Evolutionary conservation across 2,329 filamentous ascomycete genomes (phyloP), one percentile per base, ranked within the genome.

Genomic region (Colletotrichum tofieldiae): DNA sequence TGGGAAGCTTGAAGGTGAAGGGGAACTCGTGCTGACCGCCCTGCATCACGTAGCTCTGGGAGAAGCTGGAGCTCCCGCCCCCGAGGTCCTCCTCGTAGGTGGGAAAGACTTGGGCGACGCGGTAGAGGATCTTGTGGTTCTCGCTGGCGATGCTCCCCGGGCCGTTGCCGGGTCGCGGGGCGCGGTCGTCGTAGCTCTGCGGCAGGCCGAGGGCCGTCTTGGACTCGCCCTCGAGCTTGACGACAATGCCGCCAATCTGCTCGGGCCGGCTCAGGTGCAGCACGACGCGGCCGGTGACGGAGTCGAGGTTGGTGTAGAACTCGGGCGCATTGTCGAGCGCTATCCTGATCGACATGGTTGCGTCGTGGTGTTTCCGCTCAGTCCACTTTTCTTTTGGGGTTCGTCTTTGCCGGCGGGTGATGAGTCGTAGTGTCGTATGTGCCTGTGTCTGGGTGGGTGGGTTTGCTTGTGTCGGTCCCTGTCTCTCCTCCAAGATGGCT

Each of bases 161-260:
- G 41, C 79, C 75, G 82, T 84, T 73, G 78, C 84, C 78, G 78
- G 82, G 80, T 82, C 67, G 73, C 32, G 62, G 49, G 23, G 37
- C 37, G 26, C 69, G 67, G 23, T 75, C 72, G 32, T 82, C 79
- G 78, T 85, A 80, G 80, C 85, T 80, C 78, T 84, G 75, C 76
- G 89, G 83, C 74, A 89, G 79, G 82, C 84, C 80, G 20, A 94
- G 82, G 54, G 92, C 87, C 6, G 93, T 95, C 74, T 88, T 88
- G 59, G 91, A 91, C 82, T 96, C 93, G 76, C 94, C 94, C 79
- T 96, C 94, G 41, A 96, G 89, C 84, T 96, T 96, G 78, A 96
- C 93, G 47, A 94, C 86, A 74, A 96, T 91, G 64, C 91, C 93
- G 60, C 90, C 90, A 61, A 96, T 87, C 67, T 89, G 86, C 80